Conservation (phyloP, 768 basidiomycete species). For the Lenzites betulinus region DNA sequence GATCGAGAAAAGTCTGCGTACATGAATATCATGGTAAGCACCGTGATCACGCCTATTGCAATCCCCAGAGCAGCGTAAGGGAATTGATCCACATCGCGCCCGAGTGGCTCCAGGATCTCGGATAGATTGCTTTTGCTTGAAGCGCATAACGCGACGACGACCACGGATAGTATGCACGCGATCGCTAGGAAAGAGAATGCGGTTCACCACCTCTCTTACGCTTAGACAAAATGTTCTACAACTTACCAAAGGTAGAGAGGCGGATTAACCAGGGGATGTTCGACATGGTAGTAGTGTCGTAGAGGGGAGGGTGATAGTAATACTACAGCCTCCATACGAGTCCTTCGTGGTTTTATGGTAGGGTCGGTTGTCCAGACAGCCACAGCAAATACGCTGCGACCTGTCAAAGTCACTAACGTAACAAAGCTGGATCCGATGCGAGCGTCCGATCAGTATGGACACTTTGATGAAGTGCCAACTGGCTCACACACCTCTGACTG, state of each 20-base stretch:
- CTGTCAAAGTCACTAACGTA: too few relatives aligned
- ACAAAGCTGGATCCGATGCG: too few relatives aligned
- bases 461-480: too few relatives aligned
- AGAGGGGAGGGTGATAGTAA: too few relatives aligned
- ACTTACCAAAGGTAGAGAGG: background rate
- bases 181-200: background rate
- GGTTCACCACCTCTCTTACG: too few relatives aligned
- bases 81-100: background rate
- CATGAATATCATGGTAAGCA: background rate
- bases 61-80: background rate
- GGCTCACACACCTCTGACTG: too few relatives aligned
- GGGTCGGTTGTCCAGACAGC: too few relatives aligned
- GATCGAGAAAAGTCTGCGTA: background rate
- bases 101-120: background rate
- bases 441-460: too few relatives aligned
- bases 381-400: too few relatives aligned
- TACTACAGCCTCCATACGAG: too few relatives aligned
- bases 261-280: background rate
- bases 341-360: too few relatives aligned
- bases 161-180: background rate
- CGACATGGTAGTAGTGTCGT: background rate
- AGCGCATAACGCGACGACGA: background rate
- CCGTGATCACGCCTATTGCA: background rate
- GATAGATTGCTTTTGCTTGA: background rate
- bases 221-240: background rate